Evolutionary conservation across 2,329 filamentous ascomycete species (phyloP), one percentile per base, ranked within the genome.

Genomic region (Exophiala alcalophila): DNA sequence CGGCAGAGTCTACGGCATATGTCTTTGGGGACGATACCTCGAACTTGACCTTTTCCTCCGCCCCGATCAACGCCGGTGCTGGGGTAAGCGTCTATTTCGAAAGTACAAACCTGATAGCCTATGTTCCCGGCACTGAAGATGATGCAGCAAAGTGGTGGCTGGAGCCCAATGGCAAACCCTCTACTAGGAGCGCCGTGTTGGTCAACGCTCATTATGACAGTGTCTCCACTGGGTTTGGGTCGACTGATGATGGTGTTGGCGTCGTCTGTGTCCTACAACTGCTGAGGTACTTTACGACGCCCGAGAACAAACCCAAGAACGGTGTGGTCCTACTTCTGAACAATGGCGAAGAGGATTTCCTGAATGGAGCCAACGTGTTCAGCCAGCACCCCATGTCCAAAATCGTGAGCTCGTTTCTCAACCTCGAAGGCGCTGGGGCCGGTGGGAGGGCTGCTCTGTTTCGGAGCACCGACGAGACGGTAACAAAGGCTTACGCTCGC

Each of bases 131-230:
- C 21, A 79, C 74, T 25, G 78, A 89, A 38, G 87, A 91, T 53
- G 78, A 83, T 18, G 69, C 76, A 20, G 81, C 81, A 6, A 73
- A 79, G 29, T 94, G 86, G 84, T 94, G 84, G 86, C 72, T 73
- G 24, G 64, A 65, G 25, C 64, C 63, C 28, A 65, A 67, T 43
- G 69, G 69, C 50, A 65, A 68, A 48, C 71, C 72, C 15, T 72
- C 74, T 49, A 74, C 76, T 6, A 78, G 79, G 48, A 84, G 86
- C 12, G 87, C 89, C 21, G 88, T 95, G 12, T 74, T 98, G 30
- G 85, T 97, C 54, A 97, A 96, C 62, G 90, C 91, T 12, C 92
- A 97, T 61, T 95, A 92, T 60, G 92, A 95, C 66, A 90, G 85
- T 44, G 92, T 97, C 4, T 86, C 89, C 10, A 94, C 89, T 2